Percentiles rank a stretch among this genome's conserved stretches.
phyloP scores from a whole-genome alignment of 2,329 filamentous ascomycete genomes.

The Arthrinium phaeospermum region DNA sequence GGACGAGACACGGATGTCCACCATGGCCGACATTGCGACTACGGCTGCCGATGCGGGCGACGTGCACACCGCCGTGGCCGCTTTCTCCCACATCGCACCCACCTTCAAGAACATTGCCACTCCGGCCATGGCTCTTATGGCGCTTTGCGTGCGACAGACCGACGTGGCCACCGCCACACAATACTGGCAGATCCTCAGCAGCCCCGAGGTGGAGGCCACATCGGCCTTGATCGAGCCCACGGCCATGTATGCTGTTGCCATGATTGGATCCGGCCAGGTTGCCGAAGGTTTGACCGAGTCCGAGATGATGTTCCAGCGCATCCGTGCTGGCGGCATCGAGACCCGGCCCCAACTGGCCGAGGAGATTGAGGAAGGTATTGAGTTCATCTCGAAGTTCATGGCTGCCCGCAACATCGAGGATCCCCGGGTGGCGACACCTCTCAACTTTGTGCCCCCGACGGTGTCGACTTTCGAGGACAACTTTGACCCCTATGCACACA shows the following conservation, averaged over 20 bases:
- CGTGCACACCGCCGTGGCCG: slow-evolving; percentile 68
- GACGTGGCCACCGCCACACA: slow-evolving; percentile 78
- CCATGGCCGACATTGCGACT: slow-evolving; percentile 76
- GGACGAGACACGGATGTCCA: slow-evolving; percentile 61
- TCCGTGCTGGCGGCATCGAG: slow-evolving; percentile 66
- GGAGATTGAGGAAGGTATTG: slow-evolving; percentile 85
- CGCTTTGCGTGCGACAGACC: slow-evolving; percentile 82
- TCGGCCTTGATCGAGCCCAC: slow-evolving; percentile 81
- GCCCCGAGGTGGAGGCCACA: slow-evolving; percentile 63
- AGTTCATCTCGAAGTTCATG: slow-evolving; percentile 70
- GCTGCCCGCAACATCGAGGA: slow-evolving; percentile 58
- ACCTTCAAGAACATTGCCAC: slow-evolving; percentile 56
- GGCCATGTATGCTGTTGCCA: slow-evolving; percentile 86
- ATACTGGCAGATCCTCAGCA: slow-evolving; percentile 79
- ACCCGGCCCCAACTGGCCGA: slow-evolving; percentile 66
- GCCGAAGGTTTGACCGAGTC: slow-evolving; percentile 81
- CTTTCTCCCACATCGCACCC: slow-evolving; percentile 64
- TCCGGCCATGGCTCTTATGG: slow-evolving; percentile 81
- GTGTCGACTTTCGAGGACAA: slow-evolving; percentile 75
- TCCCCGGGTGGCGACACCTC: slow-evolving; percentile 57
- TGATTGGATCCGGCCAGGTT: slow-evolving; percentile 84
- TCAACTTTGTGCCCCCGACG: slow-evolving; percentile 52
- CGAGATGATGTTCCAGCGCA: slow-evolving; percentile 85
- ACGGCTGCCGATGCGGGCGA: slow-evolving; percentile 82
- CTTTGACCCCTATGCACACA: slow-evolving; percentile 89